Percentiles rank a stretch among this genome's conserved stretches.
Conservation (phyloP, 495 filamentous ascomycete genomes). For the Clavariopsis aquatica region DNA sequence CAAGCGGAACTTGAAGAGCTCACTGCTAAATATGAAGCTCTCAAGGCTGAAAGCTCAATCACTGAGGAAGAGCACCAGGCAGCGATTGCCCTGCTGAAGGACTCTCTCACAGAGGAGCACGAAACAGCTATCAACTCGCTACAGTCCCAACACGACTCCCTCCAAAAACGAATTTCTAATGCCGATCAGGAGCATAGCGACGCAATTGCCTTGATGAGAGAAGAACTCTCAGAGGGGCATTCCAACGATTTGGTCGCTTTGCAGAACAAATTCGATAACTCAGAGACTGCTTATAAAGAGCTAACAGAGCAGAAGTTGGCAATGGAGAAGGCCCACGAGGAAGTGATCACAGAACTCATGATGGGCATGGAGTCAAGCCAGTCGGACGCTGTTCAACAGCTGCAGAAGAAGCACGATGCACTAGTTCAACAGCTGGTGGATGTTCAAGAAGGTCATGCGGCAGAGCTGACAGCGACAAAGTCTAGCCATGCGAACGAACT, state of each 20-base stretch:
- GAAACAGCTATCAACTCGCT: conserved; percentile 12
- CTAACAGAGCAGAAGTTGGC: conserved; percentile 24
- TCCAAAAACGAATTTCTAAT: conserved; percentile 21
- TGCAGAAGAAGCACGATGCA: conserved; percentile 36
- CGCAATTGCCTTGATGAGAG: conserved; percentile 32
- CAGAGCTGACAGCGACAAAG: conserved; percentile 6
- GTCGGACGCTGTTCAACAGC: conserved; percentile 26
- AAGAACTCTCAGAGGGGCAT: conserved; percentile 33
- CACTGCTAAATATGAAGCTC: conserved; percentile 28
- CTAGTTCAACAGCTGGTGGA: conserved; percentile 14
- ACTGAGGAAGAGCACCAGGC: conserved; percentile 30
- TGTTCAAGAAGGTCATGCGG: conserved; percentile 7
- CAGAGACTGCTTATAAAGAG: conserved; percentile 25
- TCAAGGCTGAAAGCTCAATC: conserved; percentile 21
- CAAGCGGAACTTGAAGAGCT: conserved; percentile 17
- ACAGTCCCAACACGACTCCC: conserved; percentile 21
- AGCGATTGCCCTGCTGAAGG: conserved; percentile 27
- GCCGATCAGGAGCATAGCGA: conserved; percentile 33
- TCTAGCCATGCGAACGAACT: neutral
- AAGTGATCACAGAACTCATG: conserved; percentile 32
- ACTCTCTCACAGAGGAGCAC: conserved; percentile 30
- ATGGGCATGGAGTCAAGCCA: conserved; percentile 29
- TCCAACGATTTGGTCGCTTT: conserved; percentile 30
- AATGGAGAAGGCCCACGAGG: conserved; percentile 30
- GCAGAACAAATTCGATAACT: conserved; percentile 26